phyloP scores from a whole-genome alignment of 108 stramenopile species.

The Aurantiochytrium sp. region DNA sequence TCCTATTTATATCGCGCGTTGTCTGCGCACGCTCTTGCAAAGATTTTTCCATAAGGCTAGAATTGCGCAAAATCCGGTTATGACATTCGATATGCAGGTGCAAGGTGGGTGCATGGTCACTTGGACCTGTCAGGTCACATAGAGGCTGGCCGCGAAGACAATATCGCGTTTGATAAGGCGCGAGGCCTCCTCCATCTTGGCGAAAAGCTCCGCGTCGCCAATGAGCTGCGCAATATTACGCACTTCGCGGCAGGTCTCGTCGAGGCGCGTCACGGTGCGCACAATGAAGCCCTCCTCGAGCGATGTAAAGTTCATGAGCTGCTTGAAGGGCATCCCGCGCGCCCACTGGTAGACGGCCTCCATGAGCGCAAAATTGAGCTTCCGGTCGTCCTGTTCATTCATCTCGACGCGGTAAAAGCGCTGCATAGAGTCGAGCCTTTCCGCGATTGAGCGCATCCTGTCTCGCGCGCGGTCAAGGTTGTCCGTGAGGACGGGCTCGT shows the following conservation, averaged over 20 bases:
- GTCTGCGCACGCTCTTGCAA: too few species aligned
- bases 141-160: constrained; percentile 91
- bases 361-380: constrained; percentile 86
- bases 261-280: constrained; percentile 83
- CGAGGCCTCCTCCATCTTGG: constrained; percentile 89
- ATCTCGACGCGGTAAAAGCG: constrained; percentile 71
- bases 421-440: constrained; percentile 70
- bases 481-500: constrained; percentile 59
- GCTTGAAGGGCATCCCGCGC: constrained; percentile 82
- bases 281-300: constrained; percentile 93
- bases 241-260: constrained; percentile 94
- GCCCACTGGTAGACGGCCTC: constrained; percentile 98
- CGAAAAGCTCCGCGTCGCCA: constrained; percentile 87
- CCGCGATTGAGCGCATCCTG: constrained; percentile 70
- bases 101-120: too few species aligned
- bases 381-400: constrained; percentile 25
- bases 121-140: constrained; percentile 80
- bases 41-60: too few species aligned
- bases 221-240: constrained; percentile 87
- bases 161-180: constrained; percentile 90
- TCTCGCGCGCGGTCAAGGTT: constrained; percentile 65
- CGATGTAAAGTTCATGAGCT: constrained; percentile 74
- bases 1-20: too few species aligned
- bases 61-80: too few species aligned
- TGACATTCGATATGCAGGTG: too few species aligned